Conservation (phyloP, 768 basidiomycete species). For the Coprinopsis marcescibilis region DNA sequence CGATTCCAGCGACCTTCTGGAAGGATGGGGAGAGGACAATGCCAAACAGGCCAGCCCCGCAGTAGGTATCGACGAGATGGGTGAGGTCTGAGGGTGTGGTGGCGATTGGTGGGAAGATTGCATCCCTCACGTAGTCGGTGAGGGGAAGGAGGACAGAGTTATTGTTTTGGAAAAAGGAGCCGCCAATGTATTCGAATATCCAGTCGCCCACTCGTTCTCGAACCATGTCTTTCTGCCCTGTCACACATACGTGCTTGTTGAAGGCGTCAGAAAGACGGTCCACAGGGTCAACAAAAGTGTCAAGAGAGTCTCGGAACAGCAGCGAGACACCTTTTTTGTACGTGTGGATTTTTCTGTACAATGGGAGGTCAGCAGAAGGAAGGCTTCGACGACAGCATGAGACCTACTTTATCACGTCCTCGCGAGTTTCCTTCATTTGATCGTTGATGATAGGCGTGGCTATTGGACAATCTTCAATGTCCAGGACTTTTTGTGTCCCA, state of each 20-base stretch:
- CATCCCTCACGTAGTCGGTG: slow-evolving; percentile 74
- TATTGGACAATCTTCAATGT: slow-evolving; percentile 97
- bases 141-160: slow-evolving; percentile 84
- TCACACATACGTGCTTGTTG: slow-evolving; percentile 71
- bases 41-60: slow-evolving; percentile 84
- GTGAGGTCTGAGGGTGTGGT: slow-evolving; percentile 39
- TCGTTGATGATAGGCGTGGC: slow-evolving; percentile 77
- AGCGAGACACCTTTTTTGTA: slow-evolving; percentile 89
- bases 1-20: slow-evolving; percentile 77
- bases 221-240: slow-evolving; percentile 72
- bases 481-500: slow-evolving; percentile 69
- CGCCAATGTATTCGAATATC: slow-evolving; percentile 79
- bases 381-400: background rate
- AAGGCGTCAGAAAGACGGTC: slow-evolving; percentile 34
- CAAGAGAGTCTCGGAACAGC: slow-evolving; percentile 78
- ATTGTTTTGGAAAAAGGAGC: slow-evolving; percentile 99
- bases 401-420: slow-evolving; percentile 61
- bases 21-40: slow-evolving; percentile 78
- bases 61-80: slow-evolving; percentile 94
- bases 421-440: slow-evolving; percentile 53
- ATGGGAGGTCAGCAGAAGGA: slow-evolving; percentile 6
- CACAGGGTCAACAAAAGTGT: slow-evolving; percentile 24
- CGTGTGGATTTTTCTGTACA: slow-evolving; percentile 60
- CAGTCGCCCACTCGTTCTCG: slow-evolving; percentile 80
- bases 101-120: slow-evolving; percentile 45